Evolutionary conservation across 805 yeast genomes (phyloP), one percentile per base, ranked within the genome.

Genomic region (Lipomyces yamanashiensis): DNA sequence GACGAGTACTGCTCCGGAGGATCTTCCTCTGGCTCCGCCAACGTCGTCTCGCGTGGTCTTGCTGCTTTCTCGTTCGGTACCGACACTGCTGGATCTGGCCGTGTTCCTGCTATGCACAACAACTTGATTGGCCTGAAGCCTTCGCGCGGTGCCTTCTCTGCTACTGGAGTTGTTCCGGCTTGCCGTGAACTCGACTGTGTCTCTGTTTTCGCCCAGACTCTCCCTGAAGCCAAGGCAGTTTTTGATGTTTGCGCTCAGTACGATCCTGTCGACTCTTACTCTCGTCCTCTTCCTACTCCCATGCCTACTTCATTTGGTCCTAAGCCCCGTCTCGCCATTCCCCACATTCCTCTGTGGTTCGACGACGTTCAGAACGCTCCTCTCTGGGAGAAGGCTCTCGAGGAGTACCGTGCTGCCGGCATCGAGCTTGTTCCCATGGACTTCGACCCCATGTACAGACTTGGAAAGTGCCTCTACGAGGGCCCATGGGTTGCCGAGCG

Each of bases 401-500:
- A 81, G 34, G 77, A 77, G 47, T 78, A 87, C 65, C 59, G 64
- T 7, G 75, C 79, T 45, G 71, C 82, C 10, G 89, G 90, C 58
- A 89, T 88, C 48, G 83, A 83, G 59, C 77, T 90, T 36, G 81
- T 84, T 28, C 78, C 85, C 9, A 75, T 87, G 43, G 92, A 90
- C 76, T 92, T 92, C 74, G 76, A 87, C 19, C 89, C 92, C 3
- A 79, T 93, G 55, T 79, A 90, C 64, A 88, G 88, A 36, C 81
- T 93, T 62, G 99, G 98, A 23, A 84, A 84, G 71, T 89, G 93
- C 73, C 82, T 93, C 39, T 93, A 93, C 74, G 97, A 93, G 73
- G 99, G 99, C 63, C 89, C 98, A 17, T 93, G 99, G 99, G 98
- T 95, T 10, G 90, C 96, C 36, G 99, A 93, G 79, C 85, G 99